A percentile compares a stretch with the other conserved stretches of the same genome.
Evolutionary conservation across 176 grass and related monocot species (phyloP).

Genomic region (Phoenix dactylifera): DNA sequence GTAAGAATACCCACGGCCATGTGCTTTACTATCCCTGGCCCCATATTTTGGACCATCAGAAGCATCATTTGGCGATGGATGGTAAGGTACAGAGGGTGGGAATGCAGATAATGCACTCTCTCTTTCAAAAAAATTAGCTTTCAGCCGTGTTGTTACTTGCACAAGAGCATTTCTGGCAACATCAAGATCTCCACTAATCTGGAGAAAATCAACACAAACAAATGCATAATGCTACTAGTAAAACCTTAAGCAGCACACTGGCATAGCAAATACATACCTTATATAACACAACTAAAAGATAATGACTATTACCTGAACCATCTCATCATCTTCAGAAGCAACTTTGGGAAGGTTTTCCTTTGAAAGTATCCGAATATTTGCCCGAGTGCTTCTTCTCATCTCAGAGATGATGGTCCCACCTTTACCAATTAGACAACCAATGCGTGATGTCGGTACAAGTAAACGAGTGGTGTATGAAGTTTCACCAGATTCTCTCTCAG

Average conservation of each 20-base stretch:
- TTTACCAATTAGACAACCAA: slow-evolving; percentile 95
- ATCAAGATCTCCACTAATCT: slow-evolving; percentile 89
- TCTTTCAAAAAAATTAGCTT: slow-evolving; percentile 97
- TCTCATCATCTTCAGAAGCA: slow-evolving; percentile 89
- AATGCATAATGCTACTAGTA: not conserved
- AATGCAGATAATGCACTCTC: slow-evolving; percentile 63
- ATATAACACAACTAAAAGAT: not conserved
- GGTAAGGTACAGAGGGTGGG: slow-evolving; percentile 47
- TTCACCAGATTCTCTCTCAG: slow-evolving; percentile 53
- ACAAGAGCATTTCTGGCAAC: slow-evolving; percentile 68
- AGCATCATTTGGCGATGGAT: slow-evolving; percentile 44
- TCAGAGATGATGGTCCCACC: slow-evolving; percentile 93
- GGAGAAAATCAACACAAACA: not conserved
- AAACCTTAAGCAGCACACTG: not conserved
- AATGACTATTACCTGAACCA: slow-evolving; percentile 65
- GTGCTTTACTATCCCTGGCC: slow-evolving; percentile 49
- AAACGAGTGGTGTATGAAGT: slow-evolving; percentile 72
- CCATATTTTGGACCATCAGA: slow-evolving; percentile 65
- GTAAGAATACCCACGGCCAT: slow-evolving; percentile 51
- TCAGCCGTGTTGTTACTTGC: slow-evolving; percentile 84
- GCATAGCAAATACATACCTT: not conserved
- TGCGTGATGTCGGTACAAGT: slow-evolving; percentile 81
- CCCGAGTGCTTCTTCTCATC: slow-evolving; percentile 67
- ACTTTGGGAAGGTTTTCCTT: slow-evolving; percentile 95
- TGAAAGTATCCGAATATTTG: slow-evolving; percentile 93